Conservation (phyloP, 2,329 filamentous ascomycete genomes). For the Piedraia hortae region DNA sequence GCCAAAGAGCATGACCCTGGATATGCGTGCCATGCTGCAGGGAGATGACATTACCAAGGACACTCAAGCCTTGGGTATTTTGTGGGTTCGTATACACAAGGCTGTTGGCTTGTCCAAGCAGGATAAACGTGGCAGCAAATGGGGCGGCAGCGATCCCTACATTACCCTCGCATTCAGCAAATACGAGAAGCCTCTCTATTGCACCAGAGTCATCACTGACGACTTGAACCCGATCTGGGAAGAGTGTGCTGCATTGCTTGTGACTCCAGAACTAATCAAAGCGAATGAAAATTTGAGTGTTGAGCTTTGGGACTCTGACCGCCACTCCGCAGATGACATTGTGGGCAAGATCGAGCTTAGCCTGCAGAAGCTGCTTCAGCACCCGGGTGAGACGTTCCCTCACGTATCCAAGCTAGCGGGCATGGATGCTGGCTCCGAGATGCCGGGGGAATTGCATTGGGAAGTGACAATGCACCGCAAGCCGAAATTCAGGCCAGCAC, state of each 20-base stretch:
- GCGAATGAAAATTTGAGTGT: slow-evolving; percentile 80
- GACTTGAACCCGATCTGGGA: slow-evolving; percentile 83
- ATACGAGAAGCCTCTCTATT: slow-evolving; percentile 93
- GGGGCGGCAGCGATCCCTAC: slow-evolving; percentile 81
- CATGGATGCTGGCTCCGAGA: slow-evolving; percentile 55
- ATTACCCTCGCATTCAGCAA: slow-evolving; percentile 89
- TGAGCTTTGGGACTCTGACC: slow-evolving; percentile 88
- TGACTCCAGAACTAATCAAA: slow-evolving; percentile 74
- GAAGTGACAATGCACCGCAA: slow-evolving; percentile 90
- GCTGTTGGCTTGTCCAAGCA: slow-evolving; percentile 76
- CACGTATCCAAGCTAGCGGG: slow-evolving; percentile 63
- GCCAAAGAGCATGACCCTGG: slow-evolving; percentile 65
- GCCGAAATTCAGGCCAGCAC: slow-evolving; percentile 56
- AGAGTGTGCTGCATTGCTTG: slow-evolving; percentile 59
- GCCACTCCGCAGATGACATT: slow-evolving; percentile 75
- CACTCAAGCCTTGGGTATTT: slow-evolving; percentile 56
- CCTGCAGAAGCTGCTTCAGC: slow-evolving; percentile 82
- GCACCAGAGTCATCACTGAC: slow-evolving; percentile 83
- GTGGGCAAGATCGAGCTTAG: slow-evolving; percentile 85
- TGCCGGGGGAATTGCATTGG: slow-evolving; percentile 89
- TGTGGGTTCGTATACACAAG: slow-evolving; percentile 79
- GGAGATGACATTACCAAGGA: slow-evolving; percentile 85
- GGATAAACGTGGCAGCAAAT: slow-evolving; percentile 51
- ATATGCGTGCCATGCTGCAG: slow-evolving; percentile 69
- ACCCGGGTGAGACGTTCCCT: slow-evolving; percentile 77